A percentile compares a stretch with the other conserved stretches of the same genome.
Evolutionary conservation across 805 yeast genomes (phyloP).

Genomic region (Saccharomycopsis fibuligera): DNA sequence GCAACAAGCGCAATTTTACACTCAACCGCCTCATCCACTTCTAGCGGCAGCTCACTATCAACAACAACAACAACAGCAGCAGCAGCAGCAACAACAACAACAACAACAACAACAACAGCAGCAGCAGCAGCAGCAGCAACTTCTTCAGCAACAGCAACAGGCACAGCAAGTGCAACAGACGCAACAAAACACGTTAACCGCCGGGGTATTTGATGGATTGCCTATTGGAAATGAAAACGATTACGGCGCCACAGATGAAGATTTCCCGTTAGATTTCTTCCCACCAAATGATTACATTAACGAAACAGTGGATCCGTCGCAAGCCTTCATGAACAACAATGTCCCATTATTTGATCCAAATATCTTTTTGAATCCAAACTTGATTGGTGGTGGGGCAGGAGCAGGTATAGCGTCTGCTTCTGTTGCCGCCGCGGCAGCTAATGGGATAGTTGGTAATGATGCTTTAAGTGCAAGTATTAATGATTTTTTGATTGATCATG

Average conservation of each 20-base stretch:
- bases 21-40: too few relatives aligned
- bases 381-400: slow-evolving; percentile 15
- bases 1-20: neutral
- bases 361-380: slow-evolving; percentile 26
- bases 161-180: neutral
- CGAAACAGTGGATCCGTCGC: slow-evolving; percentile 18
- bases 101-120: slow-evolving; percentile 2
- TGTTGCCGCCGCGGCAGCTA: slow-evolving; percentile 4
- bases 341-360: slow-evolving; percentile 24
- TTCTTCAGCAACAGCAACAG: neutral
- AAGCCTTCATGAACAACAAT: slow-evolving; percentile 4
- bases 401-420: slow-evolving; percentile 3
- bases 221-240: slow-evolving; percentile 20
- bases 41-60: too few relatives aligned
- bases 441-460: slow-evolving; percentile 10
- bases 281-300: slow-evolving; percentile 36
- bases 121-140: neutral
- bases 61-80: slow-evolving; percentile 5
- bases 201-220: too few relatives aligned
- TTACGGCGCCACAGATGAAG: slow-evolving; percentile 42
- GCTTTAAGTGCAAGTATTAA: slow-evolving; percentile 31
- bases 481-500: slow-evolving; percentile 46
- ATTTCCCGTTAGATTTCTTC: slow-evolving; percentile 67
- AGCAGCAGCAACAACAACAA: slow-evolving; percentile 1
- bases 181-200: slow-evolving; percentile 4